phyloP scores from a whole-genome alignment of 2,329 filamentous ascomycete species.

The Xylaria hypoxylon region DNA sequence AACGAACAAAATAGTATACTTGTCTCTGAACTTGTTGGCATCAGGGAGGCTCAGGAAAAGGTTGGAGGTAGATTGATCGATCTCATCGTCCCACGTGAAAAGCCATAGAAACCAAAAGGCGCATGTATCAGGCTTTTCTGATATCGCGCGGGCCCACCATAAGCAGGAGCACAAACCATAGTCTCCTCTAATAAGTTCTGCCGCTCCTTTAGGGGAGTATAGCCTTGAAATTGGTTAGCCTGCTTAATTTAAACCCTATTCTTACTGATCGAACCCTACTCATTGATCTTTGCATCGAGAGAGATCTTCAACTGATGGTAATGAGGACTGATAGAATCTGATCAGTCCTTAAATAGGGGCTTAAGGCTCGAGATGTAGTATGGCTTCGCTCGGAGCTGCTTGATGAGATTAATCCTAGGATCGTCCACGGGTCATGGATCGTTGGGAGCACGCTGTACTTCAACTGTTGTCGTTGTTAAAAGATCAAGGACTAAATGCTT shows the following conservation, averaged over 20 bases:
- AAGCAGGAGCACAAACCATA: conserved; percentile 8
- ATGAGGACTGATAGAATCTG: conserved; percentile 6
- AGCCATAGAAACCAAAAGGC: conserved; percentile 26
- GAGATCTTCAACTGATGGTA: background rate
- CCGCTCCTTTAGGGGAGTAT: conserved; percentile 6
- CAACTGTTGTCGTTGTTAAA: background rate
- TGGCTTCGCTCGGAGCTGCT: conserved; percentile 3
- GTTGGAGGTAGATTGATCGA: conserved; percentile 18
- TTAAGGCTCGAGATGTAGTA: conserved; percentile 12
- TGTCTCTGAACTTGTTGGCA: conserved; percentile 26
- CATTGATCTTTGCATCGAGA: conserved; percentile 5
- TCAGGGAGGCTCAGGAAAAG: conserved; percentile 16
- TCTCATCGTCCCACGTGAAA: conserved; percentile 22
- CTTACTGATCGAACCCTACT: background rate
- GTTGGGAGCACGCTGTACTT: background rate
- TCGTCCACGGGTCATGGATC: background rate
- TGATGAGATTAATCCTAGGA: background rate
- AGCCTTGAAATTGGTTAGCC: background rate
- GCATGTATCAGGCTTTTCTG: conserved; percentile 10
- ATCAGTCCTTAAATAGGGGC: conserved; percentile 6
- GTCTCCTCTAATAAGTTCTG: conserved; percentile 12
- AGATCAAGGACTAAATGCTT: too few relatives aligned
- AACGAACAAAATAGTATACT: conserved; percentile 25
- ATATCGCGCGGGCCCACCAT: conserved; percentile 17
- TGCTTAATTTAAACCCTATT: background rate